Evolutionary conservation across 805 yeast genomes (phyloP).

Genomic region (Lipomyces yamanashiensis): DNA sequence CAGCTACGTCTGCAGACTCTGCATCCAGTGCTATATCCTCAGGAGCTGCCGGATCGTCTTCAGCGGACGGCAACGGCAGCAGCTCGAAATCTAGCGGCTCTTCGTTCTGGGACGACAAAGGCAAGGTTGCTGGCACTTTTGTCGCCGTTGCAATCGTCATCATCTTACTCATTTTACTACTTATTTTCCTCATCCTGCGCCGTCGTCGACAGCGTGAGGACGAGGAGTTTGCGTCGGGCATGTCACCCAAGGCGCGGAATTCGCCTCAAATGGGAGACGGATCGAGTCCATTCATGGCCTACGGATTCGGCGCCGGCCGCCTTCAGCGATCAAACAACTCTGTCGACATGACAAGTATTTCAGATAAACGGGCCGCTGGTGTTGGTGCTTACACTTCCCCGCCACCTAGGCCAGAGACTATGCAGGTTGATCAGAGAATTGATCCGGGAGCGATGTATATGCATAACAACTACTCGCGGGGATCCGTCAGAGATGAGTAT

Average conservation of each 20-base stretch:
- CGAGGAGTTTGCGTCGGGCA: constrained; percentile 6
- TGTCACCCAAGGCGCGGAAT: constrained; percentile 21
- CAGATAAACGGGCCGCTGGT: constrained; percentile 35
- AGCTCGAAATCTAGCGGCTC: constrained; percentile 29
- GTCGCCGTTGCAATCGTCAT: constrained; percentile 74
- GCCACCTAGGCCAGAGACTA: constrained; percentile 38
- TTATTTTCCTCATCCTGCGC: constrained; percentile 53
- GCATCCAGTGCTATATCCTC: constrained; percentile 20
- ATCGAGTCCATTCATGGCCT: constrained; percentile 18
- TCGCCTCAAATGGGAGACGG: constrained; percentile 30
- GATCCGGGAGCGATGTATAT: constrained; percentile 59
- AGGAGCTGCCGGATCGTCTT: constrained; percentile 10
- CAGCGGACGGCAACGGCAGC: constrained; percentile 4
- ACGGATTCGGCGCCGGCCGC: constrained; percentile 9
- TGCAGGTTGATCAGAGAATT: constrained; percentile 61
- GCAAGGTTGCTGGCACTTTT: constrained; percentile 85
- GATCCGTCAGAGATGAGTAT: constrained; percentile 58
- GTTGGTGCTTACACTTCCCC: constrained; percentile 33
- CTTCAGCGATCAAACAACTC: constrained; percentile 19
- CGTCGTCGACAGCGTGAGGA: constrained; percentile 39
- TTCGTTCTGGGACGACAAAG: constrained; percentile 68
- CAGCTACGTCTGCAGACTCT: constrained; percentile 15
- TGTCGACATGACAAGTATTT: constrained; percentile 14
- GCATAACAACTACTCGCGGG: constrained; percentile 52
- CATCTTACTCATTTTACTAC: constrained; percentile 50